Evolutionary conservation across 2,329 filamentous ascomycete species (phyloP), one percentile per base, ranked within the genome.

Genomic region (Exophiala oligosperma): DNA sequence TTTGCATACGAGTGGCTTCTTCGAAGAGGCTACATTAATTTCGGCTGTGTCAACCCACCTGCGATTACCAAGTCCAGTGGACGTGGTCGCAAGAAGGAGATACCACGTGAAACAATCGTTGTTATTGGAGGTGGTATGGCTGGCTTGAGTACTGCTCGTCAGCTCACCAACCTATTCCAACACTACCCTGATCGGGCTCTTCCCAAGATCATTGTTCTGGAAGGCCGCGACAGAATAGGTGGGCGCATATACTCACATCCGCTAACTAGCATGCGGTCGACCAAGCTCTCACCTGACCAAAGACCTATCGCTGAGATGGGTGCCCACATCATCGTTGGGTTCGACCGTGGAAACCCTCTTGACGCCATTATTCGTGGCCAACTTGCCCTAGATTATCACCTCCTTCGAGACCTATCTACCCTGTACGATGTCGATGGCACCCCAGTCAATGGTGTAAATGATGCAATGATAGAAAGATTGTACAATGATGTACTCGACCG

Each of bases 291-390:
- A 70, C 68, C 79, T 64, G 70, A 79, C 74, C 84, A 81, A 72
- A 83, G 75, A 51, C 89, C 88, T 69, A 97, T 92, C 21, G 94
- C 91, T 32, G 94, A 99, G 72, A 95, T 97, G 87, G 94, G 94
- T 28, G 94, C 93, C 55, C 96, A 99, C 81, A 97, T 99, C 60
- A 92, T 99, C 61, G 97, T 95, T 35, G 94, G 94, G 0, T 99
- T 97, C 71, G 92, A 97, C 65, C 85, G 91, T 64, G 95, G 95
- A 17, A 99, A 99, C 67, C 94, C 94, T 4, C 77, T 99, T 66
- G 95, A 97, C 71, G 85, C 92, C 49, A 85, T 99, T 59, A 87
- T 99, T 56, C 87, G 94, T 65, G 92, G 91, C 14, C 95, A 99
- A 73, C 81, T 99, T 49, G 90, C 89, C 26, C 81, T 99, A 21